phyloP scores from a whole-genome alignment of 2,329 filamentous ascomycete species.

The Epichloe baconii region DNA sequence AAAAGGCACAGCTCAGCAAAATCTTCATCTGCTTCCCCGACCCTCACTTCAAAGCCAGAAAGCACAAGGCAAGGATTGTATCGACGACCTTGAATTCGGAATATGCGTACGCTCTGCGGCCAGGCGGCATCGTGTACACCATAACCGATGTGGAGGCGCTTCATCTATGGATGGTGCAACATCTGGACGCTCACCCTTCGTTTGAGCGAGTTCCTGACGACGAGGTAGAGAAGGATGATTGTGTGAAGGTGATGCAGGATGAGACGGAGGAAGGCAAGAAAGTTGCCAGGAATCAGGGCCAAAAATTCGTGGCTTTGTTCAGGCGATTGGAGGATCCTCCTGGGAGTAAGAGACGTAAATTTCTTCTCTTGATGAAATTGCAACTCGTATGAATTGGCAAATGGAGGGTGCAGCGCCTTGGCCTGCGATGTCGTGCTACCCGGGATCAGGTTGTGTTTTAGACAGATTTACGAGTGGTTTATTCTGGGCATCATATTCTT shows the following conservation, averaged over 20 bases:
- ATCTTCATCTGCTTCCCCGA: conserved; percentile 98
- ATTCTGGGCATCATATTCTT: no score
- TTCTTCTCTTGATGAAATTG: not conserved
- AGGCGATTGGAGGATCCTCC: conserved; percentile 63
- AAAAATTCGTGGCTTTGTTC: conserved; percentile 86
- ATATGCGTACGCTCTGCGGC: conserved; percentile 76
- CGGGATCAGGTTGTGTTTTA: not conserved
- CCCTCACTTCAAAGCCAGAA: conserved; percentile 92
- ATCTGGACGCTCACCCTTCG: conserved; percentile 64
- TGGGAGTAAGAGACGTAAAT: conserved; percentile 38
- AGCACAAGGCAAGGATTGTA: conserved; percentile 94
- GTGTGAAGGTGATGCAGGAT: conserved; percentile 59
- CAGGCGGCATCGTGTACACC: conserved; percentile 82
- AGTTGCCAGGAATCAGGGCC: conserved; percentile 77
- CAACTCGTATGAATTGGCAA: not conserved
- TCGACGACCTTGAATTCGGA: conserved; percentile 79
- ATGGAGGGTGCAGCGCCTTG: not conserved
- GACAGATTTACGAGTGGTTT: not conserved
- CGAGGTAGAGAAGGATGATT: conserved; percentile 55
- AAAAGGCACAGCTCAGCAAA: conserved; percentile 65
- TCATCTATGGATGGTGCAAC: conserved; percentile 83
- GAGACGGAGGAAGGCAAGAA: conserved; percentile 98
- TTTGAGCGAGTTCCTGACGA: conserved; percentile 64
- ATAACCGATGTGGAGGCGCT: conserved; percentile 96
- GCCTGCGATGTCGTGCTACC: not conserved